Conservation (phyloP, 2,329 filamentous ascomycete genomes). For the Aaosphaeria arxii region DNA sequence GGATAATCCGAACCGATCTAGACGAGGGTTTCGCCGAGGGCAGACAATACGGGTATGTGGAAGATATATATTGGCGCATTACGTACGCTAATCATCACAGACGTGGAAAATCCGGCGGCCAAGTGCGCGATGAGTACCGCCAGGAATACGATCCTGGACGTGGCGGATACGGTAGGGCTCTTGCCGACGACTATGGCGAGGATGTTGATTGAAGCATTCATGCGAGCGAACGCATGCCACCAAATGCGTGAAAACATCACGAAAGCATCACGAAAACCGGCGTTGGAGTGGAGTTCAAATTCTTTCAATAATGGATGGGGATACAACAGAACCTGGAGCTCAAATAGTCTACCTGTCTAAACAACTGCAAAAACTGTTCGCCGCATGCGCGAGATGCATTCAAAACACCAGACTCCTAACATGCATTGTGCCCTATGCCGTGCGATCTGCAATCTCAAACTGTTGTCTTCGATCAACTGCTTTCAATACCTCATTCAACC, state of each 20-base stretch:
- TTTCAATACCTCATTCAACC: constrained; percentile 67
- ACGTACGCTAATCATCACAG: constrained; percentile 31
- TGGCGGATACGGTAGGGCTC: constrained; percentile 80
- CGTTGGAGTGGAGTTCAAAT: constrained; percentile 10
- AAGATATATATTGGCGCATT: background rate
- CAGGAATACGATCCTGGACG: constrained; percentile 95
- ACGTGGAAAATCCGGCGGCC: constrained; percentile 89
- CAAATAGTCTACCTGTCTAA: too few species aligned
- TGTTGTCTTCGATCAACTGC: constrained; percentile 28
- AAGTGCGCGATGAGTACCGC: constrained; percentile 95
- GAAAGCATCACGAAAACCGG: constrained; percentile 3
- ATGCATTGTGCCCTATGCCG: constrained; percentile 1
- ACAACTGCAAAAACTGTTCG: too few species aligned
- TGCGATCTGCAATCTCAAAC: constrained; percentile 29
- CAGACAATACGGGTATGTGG: constrained; percentile 75
- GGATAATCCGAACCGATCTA: constrained; percentile 90
- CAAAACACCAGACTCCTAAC: too few species aligned
- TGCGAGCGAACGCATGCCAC: constrained; percentile 4
- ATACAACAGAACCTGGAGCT: too few species aligned
- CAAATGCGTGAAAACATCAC: background rate
- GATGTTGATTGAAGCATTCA: constrained; percentile 23
- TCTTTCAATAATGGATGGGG: background rate
- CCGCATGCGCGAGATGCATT: too few species aligned
- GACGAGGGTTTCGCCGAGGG: constrained; percentile 96
- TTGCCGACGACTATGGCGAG: constrained; percentile 57